Evolutionary conservation across 1,139 yeast species (phyloP).

Genomic region (Kodamaea suecica): DNA sequence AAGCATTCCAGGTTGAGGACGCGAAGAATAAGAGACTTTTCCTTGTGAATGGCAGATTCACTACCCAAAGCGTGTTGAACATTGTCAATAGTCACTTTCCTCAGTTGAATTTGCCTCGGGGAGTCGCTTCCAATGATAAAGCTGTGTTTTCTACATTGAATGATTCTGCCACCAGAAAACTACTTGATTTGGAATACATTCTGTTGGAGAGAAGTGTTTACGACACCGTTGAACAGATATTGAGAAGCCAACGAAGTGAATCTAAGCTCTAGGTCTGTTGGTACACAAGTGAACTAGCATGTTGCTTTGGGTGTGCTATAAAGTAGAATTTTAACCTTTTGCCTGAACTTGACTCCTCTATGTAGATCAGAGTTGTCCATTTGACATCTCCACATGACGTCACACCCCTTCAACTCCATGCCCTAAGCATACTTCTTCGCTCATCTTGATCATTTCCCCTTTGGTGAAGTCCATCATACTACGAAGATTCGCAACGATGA

Average conservation of each 20-base stretch:
- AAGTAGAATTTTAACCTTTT: too few relatives aligned
- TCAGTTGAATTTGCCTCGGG: constrained; percentile 7
- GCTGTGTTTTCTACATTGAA: constrained; percentile 4
- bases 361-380: too few relatives aligned
- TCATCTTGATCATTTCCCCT: too few relatives aligned
- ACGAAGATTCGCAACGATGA: too few relatives aligned
- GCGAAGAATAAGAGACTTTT: constrained; percentile 28
- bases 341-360: too few relatives aligned
- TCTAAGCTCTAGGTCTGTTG: not conserved
- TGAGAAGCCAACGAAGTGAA: too few relatives aligned
- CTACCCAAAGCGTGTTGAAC: constrained; percentile 33
- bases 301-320: too few relatives aligned
- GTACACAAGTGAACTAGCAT: not conserved
- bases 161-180: constrained; percentile 22
- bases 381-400: too few relatives aligned
- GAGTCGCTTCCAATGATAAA: constrained; percentile 1
- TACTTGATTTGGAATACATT: constrained; percentile 37
- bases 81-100: constrained; percentile 17
- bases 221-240: constrained; percentile 45
- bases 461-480: too few relatives aligned
- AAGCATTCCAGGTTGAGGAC: constrained; percentile 27
- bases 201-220: constrained; percentile 35
- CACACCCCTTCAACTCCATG: too few relatives aligned
- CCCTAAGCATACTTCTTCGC: too few relatives aligned
- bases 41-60: constrained; percentile 27